Base-by-base conservation (phyloP, 208 protist species). In the Trypanosomatidae sp. region DNA sequence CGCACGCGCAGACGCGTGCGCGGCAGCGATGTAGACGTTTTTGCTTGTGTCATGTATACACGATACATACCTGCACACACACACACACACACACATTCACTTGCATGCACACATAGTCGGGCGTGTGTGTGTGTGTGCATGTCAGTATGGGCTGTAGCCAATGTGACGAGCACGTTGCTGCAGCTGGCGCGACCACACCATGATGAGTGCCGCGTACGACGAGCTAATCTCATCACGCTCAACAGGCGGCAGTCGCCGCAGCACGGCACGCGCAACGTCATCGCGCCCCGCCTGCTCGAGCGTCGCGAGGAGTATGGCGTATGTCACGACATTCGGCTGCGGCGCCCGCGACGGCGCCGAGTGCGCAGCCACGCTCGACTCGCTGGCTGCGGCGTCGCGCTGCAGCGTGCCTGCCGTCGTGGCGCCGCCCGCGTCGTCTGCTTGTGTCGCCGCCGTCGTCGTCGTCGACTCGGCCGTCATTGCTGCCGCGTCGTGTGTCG, bases 141-240 rank as follows among this genome's bases (percentile, higher is more conserved):
- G n/a, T n/a, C n/a, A n/a, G n/a, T n/a, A n/a, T n/a, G 11, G 11
- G 11, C n/a, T 35, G n/a, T n/a, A 11, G 30, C 30, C 11, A 35
- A 11, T 11, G 30, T 35, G 11, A 35, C n/a, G 30, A 35, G 11
- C n/a, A 35, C n/a, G 30, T 35, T 65, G 39, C 28, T 33, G 44
- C 1, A 75, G 46, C 52, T 92, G 76, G 39, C 76, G 75, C 16
- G 84, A 75, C 84, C 84, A 92, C 35, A 92, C 75, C 45, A 76
- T 54, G 42, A 92, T 89, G 41, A 92, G 56, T 2, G 84, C 79
- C 8, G 76, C 79, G 61, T 88, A 89, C 33, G 79, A 82, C 15
- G 84, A 73, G 1, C 74, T 87, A 19, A 92, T 89, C 55, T 85
- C 75, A 45, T 88, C 71, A 56, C 69, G 68, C 59, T 89, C 77